A percentile compares a stretch with the other conserved stretches of the same genome.
Conservation (phyloP, 169 alveolate genomes). For the Neospora caninum region DNA sequence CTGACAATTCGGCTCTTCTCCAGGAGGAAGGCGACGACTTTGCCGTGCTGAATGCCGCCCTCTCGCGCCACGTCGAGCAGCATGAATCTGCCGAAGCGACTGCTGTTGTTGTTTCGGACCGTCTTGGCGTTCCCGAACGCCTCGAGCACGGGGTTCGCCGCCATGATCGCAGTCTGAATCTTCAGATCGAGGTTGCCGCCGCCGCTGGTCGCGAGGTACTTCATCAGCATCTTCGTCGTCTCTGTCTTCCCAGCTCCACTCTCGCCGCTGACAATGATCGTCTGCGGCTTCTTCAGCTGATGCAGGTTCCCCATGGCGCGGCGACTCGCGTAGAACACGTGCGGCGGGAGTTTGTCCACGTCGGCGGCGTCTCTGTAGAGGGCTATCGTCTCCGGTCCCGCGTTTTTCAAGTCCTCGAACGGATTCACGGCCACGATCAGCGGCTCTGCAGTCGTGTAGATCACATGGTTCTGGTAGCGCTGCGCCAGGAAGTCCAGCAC, state of each 20-base stretch:
- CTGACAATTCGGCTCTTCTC: slow-evolving; percentile 97
- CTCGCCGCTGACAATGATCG: slow-evolving; percentile 97
- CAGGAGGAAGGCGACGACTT: slow-evolving; percentile 93
- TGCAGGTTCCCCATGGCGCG: slow-evolving; percentile 65
- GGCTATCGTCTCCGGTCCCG: slow-evolving; percentile 81
- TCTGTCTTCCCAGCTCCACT: slow-evolving; percentile 99
- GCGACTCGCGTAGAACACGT: slow-evolving; percentile 85
- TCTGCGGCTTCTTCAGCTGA: slow-evolving; percentile 78
- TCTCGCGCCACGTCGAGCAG: slow-evolving; percentile 83
- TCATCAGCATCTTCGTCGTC: slow-evolving; percentile 88
- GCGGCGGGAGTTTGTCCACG: slow-evolving; percentile 85
- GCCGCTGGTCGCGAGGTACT: slow-evolving; percentile 66
- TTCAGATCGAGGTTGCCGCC: slow-evolving; percentile 54
- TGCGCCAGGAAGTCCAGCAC: slow-evolving; percentile 88
- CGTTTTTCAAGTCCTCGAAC: slow-evolving; percentile 87
- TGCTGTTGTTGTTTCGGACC: slow-evolving; percentile 95
- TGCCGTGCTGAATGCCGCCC: slow-evolving; percentile 91
- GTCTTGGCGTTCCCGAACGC: slow-evolving; percentile 99
- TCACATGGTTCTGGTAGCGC: slow-evolving; percentile 85
- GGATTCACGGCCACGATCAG: slow-evolving; percentile 91
- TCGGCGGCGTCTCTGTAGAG: slow-evolving; percentile 82
- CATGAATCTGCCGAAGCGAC: slow-evolving; percentile 98
- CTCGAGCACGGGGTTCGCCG: slow-evolving; percentile 81
- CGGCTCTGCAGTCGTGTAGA: slow-evolving; percentile 91
- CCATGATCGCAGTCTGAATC: slow-evolving; percentile 79